phyloP scores from a whole-genome alignment of 441 rosid species.

The Raphanus hybrid region DNA sequence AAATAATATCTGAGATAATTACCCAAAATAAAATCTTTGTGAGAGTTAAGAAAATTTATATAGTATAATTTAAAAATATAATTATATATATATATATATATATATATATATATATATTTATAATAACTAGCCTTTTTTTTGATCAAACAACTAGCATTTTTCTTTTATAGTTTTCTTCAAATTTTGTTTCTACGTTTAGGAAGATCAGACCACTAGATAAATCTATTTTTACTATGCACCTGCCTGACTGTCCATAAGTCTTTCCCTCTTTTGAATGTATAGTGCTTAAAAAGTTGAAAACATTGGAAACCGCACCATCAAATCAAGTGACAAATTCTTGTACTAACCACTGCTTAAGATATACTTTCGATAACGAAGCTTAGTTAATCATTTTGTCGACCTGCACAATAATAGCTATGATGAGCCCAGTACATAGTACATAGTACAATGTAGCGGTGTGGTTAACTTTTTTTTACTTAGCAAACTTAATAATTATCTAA shows the following conservation, averaged over 20 bases:
- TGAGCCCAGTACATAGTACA: slow-evolving; percentile 19
- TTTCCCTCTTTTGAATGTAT: not conserved
- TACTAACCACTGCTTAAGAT: slow-evolving; percentile 26
- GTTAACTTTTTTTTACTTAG: not conserved
- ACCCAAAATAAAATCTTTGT: no score
- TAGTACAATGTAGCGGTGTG: slow-evolving; percentile 19
- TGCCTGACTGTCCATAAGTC: not conserved
- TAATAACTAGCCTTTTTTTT: not conserved
- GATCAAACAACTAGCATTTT: not conserved
- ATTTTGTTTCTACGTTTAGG: not conserved
- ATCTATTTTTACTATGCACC: not conserved
- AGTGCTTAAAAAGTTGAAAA: not conserved
- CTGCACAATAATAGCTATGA: slow-evolving; percentile 12
- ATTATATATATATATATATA: not conserved
- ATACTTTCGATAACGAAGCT: slow-evolving; percentile 6
- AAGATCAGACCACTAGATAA: not conserved
- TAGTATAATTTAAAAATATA: no score
- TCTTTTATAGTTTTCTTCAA: not conserved
- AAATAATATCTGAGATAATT: no score
- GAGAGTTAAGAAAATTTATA: no score
- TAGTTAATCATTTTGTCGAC: slow-evolving; percentile 35
- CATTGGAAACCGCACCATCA: slow-evolving; percentile 22
- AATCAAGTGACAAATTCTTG: slow-evolving; percentile 22
- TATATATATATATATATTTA: not conserved
- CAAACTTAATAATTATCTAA: not conserved